A percentile compares a stretch with the other conserved stretches of the same genome.
phyloP scores from a whole-genome alignment of 169 alveolate species.

The Toxoplasma gondii region DNA sequence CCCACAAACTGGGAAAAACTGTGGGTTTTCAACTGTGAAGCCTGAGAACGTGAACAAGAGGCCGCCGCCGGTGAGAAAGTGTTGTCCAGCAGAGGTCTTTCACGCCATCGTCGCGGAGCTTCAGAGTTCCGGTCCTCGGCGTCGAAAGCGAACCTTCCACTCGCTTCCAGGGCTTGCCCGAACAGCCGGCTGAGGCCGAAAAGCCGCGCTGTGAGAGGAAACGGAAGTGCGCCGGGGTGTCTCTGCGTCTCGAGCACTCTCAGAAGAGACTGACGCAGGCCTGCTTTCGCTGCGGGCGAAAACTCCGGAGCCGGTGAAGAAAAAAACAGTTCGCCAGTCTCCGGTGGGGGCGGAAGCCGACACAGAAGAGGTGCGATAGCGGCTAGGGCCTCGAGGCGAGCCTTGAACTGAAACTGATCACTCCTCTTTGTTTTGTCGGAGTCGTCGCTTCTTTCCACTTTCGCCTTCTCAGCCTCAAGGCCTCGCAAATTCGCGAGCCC shows the following conservation, averaged over 20 bases:
- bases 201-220: constrained; percentile 13
- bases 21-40: not conserved
- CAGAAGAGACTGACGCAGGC: not conserved
- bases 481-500: no score
- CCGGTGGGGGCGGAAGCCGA: not conserved
- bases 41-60: not conserved
- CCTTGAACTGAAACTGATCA: no score
- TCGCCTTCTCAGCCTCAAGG: no score
- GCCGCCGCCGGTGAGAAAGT: not conserved
- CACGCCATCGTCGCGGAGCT: not conserved
- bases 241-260: not conserved
- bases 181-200: not conserved
- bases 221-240: not conserved
- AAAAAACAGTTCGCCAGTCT: not conserved
- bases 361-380: not conserved
- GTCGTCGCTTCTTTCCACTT: no score
- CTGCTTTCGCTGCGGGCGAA: constrained; percentile 12
- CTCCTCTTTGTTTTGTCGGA: no score
- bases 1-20: no score
- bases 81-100: not conserved
- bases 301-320: not conserved
- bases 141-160: not conserved
- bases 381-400: not conserved
- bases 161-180: constrained; percentile 9
- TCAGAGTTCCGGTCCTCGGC: not conserved